Conservation (phyloP, 257 asterid genomes). For the Craterostigma plantagineum region DNA sequence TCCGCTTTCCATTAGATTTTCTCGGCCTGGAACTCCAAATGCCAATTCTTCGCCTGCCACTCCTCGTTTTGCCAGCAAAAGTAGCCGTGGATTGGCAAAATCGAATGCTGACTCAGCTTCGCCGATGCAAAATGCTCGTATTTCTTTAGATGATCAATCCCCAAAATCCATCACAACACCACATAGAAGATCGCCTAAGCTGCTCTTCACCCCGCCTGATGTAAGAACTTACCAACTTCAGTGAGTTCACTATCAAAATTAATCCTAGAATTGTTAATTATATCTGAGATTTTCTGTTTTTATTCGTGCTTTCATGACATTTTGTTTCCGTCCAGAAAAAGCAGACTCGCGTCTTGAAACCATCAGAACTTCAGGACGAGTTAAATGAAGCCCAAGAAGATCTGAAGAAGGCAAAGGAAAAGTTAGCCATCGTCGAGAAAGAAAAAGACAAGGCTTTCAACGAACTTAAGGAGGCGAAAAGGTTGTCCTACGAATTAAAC, state of each 20-base stretch:
- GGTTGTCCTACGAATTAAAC: slow-evolving; percentile 50
- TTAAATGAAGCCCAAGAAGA: slow-evolving; percentile 52
- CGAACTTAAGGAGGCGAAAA: slow-evolving; percentile 58
- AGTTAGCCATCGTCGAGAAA: slow-evolving; percentile 42
- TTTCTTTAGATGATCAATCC: slow-evolving; percentile 30
- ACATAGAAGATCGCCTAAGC: slow-evolving; percentile 49
- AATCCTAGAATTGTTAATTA: neutral
- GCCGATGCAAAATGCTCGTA: slow-evolving; percentile 34
- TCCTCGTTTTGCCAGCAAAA: slow-evolving; percentile 25
- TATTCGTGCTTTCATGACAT: neutral
- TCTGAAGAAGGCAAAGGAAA: slow-evolving; percentile 69
- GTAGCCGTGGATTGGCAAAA: slow-evolving; percentile 43
- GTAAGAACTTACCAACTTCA: slow-evolving; percentile 22
- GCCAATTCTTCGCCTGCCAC: slow-evolving; percentile 33
- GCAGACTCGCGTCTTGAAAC: slow-evolving; percentile 34
- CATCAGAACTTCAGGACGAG: slow-evolving; percentile 54
- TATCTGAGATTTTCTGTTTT: neutral
- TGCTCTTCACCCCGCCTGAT: slow-evolving; percentile 42
- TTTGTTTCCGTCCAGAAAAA: slow-evolving; percentile 33
- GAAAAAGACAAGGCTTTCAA: slow-evolving; percentile 65
- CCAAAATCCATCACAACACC: slow-evolving; percentile 38
- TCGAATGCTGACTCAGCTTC: slow-evolving; percentile 52
- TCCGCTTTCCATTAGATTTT: slow-evolving; percentile 32
- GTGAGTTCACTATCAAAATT: neutral
- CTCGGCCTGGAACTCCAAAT: slow-evolving; percentile 44